Evolutionary conservation across 108 stramenopile genomes (phyloP), one percentile per base, ranked within the genome.

Genomic region (Mediolabrus comicus): DNA sequence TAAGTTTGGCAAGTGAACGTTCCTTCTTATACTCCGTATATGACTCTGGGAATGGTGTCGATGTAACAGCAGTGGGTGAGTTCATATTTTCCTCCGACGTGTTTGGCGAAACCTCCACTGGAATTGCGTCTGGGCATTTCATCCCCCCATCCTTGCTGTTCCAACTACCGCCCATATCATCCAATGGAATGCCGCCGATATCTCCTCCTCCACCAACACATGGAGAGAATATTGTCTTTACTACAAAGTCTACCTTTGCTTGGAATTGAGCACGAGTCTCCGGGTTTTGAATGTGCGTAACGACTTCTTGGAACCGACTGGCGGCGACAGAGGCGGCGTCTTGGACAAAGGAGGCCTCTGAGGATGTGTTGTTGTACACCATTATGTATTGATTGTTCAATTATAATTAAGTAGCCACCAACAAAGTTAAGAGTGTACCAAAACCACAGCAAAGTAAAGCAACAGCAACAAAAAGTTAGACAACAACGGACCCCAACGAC

Each of bases 1-100:
- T 69, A 6, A 78, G 77, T 66, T 71, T 71, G 49, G 64, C 26
- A 7, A 65, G 70, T 10, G 69, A 65, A 11, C 62, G n/a, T 38
- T 64, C 70, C 60, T 71, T 17, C 10, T 22, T 2, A 9, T 49
- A 1, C 7, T 49, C 22, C 3, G 7, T 49, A 22, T 49, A 8
- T 49, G 22, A n/a, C 46, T 49, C 46, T 49, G 46, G 46, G 9
- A 49, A 49, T 0, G 19, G 1, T 22, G 3, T 16, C 13, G 41
- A 3, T 1, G 16, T 17, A 12, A 17, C 3, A 3, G 46, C 22
- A 9, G 46, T 22, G 19, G 46, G 46, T 9, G 46, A 0, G 2
- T 2, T 49, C 46, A 49, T 49, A 22, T 22, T 22, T 22, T 49
- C 46, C 19, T 49, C 46, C 0, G 46, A 24, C 22, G 46, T 49